A percentile compares a stretch with the other conserved stretches of the same genome.
Evolutionary conservation across 805 yeast species (phyloP).

Genomic region (Wickerhamiella musiphila): DNA sequence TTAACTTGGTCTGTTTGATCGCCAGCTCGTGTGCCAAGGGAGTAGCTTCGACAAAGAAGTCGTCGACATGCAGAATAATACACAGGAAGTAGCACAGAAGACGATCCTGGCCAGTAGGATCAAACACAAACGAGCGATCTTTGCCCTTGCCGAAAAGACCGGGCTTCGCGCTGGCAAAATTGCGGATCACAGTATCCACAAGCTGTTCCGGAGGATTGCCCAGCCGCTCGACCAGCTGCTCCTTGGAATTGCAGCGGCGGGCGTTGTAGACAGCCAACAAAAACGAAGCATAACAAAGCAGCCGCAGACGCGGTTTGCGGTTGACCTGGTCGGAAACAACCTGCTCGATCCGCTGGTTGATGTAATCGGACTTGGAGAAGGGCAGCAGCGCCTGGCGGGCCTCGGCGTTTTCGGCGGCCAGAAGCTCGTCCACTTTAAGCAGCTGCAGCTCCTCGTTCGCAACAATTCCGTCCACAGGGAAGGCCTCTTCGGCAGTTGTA

Average conservation of each 20-base stretch:
- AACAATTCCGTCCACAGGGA: conserved; percentile 55
- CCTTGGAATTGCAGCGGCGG: conserved; percentile 46
- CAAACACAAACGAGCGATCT: conserved; percentile 60
- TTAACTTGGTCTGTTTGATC: conserved; percentile 56
- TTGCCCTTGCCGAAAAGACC: conserved; percentile 53
- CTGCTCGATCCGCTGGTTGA: conserved; percentile 27
- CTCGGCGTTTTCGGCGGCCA: conserved; percentile 31
- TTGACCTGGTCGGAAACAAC: conserved; percentile 32
- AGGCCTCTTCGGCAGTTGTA: conserved; percentile 66
- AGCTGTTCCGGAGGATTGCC: conserved; percentile 53
- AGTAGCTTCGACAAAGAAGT: conserved; percentile 53
- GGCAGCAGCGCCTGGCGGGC: conserved; percentile 46
- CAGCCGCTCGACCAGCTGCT: conserved; percentile 39
- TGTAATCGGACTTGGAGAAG: conserved; percentile 36
- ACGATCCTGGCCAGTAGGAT: conserved; percentile 79
- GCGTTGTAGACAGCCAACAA: conserved; percentile 64
- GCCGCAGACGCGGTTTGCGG: conserved; percentile 20
- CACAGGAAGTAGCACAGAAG: conserved; percentile 64
- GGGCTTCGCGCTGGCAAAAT: conserved; percentile 52
- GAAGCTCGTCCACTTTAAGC: conserved; percentile 46
- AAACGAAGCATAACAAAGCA: conserved; percentile 65
- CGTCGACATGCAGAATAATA: conserved; percentile 56
- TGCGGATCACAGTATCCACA: conserved; percentile 50
- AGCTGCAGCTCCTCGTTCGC: conserved; percentile 44
- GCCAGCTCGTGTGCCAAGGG: conserved; percentile 77